Evolutionary conservation across 306 rosid species (phyloP), one percentile per base, ranked within the genome.

Genomic region (Glycine latifolia): DNA sequence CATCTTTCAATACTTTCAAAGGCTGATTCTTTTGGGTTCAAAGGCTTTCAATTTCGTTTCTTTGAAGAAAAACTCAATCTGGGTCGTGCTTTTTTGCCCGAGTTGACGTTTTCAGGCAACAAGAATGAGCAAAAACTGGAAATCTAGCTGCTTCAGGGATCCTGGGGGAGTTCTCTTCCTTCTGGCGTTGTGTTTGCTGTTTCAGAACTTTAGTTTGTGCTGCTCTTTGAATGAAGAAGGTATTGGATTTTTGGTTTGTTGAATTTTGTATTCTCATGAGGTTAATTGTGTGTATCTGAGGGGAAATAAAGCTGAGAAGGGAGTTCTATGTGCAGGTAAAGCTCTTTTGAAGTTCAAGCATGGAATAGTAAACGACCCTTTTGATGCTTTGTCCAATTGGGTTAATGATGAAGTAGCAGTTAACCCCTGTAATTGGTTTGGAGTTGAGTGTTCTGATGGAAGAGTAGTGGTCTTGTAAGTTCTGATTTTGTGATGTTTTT

Each of bases 161-260:
- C 87, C 75, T 59, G 48, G 49, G 12, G 68, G 75, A 14, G 10
- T 89, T 67, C 17, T 74, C 67, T 81, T 55, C 15, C 50, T 90
- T 82, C 84, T 88, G 39, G 58, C 85, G 39, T 20, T 82, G n/a
- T 85, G 80, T 79, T 79, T 91, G 37, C 78, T 88, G 87, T 62
- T 78, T 85, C 91, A 83, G 82, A 87, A 80, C 84, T 83, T 86
- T 71, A 50, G 58, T 77, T 70, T 85, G 9, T 90, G 93, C 61
- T 90, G 90, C 87, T 90, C 91, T 76, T 77, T 94, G 88, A 92
- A 92, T 66, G 91, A 89, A 77, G 97, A 94, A 88, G 98, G 98
- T 94, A 74, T 35, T 59, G 26, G 58, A 10, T n/a, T 70, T 79
- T 63, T 35, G 41, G 67, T 67, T 74, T 37, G 48, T 63, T 70